Conservation (phyloP, 2,329 filamentous ascomycete genomes). For the Amauroascus verrucosus region DNA sequence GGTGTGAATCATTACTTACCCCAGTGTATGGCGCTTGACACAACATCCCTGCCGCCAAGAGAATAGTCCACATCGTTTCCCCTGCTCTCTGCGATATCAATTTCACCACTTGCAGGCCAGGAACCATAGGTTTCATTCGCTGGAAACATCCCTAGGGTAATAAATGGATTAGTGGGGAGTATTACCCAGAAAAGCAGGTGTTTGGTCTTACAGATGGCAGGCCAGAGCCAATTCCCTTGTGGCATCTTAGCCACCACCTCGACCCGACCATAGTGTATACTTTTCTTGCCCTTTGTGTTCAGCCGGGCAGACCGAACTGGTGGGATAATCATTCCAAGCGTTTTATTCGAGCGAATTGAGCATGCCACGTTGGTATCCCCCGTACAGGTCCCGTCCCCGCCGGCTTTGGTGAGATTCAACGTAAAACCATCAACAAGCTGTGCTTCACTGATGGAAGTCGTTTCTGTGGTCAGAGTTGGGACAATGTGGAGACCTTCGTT, state of each 20-base stretch:
- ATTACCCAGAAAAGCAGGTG: neutral
- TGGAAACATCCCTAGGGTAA: conserved; percentile 40
- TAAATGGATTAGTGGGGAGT: neutral
- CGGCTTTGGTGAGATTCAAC: conserved; percentile 34
- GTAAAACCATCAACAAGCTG: conserved; percentile 21
- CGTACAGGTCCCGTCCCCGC: conserved; percentile 36
- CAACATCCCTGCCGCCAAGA: conserved; percentile 35
- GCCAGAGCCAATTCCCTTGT: conserved; percentile 48
- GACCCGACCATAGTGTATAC: conserved; percentile 42
- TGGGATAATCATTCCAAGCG: conserved; percentile 39
- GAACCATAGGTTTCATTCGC: conserved; percentile 39
- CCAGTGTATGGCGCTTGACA: conserved; percentile 26
- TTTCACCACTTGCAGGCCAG: conserved; percentile 46
- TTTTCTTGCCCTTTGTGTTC: conserved; percentile 39
- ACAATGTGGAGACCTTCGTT: conserved; percentile 44
- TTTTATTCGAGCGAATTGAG: conserved; percentile 35
- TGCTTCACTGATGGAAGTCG: conserved; percentile 23
- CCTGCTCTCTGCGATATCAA: conserved; percentile 44
- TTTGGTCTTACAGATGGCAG: conserved; percentile 35
- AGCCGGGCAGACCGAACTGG: conserved; percentile 44
- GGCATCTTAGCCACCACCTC: conserved; percentile 47
- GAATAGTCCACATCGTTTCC: conserved; percentile 38
- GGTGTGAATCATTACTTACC: conserved; percentile 4
- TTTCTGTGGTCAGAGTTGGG: conserved; percentile 41
- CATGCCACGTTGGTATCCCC: conserved; percentile 28